phyloP scores from a whole-genome alignment of 192 early-diverging fungal species.

The Podila epicladia region DNA sequence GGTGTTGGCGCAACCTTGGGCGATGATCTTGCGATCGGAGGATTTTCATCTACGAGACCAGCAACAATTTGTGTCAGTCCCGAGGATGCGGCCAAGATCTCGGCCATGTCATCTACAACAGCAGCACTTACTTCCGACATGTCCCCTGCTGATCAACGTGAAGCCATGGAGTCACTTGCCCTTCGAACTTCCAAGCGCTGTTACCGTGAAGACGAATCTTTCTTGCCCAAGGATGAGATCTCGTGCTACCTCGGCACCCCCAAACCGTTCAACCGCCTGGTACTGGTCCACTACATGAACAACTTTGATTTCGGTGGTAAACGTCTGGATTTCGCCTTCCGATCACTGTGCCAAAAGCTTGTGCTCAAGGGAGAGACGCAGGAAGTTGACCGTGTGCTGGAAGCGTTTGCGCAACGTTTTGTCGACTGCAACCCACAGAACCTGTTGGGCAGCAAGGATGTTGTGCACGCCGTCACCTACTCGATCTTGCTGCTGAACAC shows the following conservation, averaged over 20 bases:
- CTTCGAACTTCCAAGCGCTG: constrained; percentile 24
- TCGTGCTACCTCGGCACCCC: constrained; percentile 62
- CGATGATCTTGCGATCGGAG: neutral
- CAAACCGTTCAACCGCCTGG: constrained; percentile 63
- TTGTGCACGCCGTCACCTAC: constrained; percentile 88
- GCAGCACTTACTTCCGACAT: constrained; percentile 10
- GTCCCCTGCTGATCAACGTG: constrained; percentile 6
- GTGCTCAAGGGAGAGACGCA: constrained; percentile 93
- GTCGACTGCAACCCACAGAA: constrained; percentile 83
- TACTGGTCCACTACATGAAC: constrained; percentile 77
- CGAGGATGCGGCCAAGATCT: constrained; percentile 11
- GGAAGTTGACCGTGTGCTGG: constrained; percentile 90
- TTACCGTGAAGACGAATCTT: constrained; percentile 55
- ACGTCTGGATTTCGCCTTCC: constrained; percentile 82
- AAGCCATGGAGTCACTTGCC: constrained; percentile 3
- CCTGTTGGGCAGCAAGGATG: constrained; percentile 67
- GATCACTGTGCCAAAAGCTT: constrained; percentile 79
- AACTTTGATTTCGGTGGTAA: constrained; percentile 78
- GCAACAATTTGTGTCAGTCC: constrained; percentile 21
- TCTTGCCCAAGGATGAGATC: constrained; percentile 54
- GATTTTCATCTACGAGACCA: constrained; percentile 2
- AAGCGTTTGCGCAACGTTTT: constrained; percentile 83
- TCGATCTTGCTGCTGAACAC: constrained; percentile 92
- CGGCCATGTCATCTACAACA: neutral
- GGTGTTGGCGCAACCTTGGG: neutral